phyloP scores from a whole-genome alignment of 2,329 filamentous ascomycete species.

The Neonectria neomacrospora region DNA sequence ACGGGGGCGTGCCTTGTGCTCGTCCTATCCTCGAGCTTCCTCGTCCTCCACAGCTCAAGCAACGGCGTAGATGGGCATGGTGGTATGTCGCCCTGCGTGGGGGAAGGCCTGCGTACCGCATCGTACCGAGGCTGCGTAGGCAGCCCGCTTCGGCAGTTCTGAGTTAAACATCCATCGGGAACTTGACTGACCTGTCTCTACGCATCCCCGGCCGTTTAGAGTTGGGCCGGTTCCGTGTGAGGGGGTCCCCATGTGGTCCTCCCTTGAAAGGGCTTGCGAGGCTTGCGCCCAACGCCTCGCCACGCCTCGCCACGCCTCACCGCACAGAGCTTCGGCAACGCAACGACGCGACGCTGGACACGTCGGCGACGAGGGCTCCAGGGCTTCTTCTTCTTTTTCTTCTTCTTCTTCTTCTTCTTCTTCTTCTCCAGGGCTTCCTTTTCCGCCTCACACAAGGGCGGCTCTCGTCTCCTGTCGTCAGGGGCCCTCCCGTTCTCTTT shows the following conservation, averaged over 20 bases:
- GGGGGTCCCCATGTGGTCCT: constrained; percentile 27
- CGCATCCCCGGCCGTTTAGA: constrained; percentile 32
- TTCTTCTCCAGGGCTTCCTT: background rate
- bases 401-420: no score
- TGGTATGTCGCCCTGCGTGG: no score
- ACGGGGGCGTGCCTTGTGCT: no score
- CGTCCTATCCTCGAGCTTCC: no score
- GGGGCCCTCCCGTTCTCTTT: background rate
- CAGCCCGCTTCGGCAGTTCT: no score
- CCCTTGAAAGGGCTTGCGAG: background rate
- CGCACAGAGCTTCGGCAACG: constrained; percentile 23
- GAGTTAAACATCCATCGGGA: constrained; percentile 18
- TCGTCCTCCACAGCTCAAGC: no score
- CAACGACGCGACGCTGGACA: background rate
- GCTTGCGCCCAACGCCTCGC: background rate
- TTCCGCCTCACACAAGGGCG: constrained; percentile 24
- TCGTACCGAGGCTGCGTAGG: no score
- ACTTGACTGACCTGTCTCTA: constrained; percentile 26
- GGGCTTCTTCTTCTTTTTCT: background rate
- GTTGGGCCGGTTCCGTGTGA: constrained; percentile 36
- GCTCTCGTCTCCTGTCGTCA: constrained; percentile 1
- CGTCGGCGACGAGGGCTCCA: background rate
- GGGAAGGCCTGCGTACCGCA: no score
- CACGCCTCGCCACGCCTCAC: constrained; percentile 19
- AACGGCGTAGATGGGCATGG: no score